Evolutionary conservation across 768 basidiomycete genomes (phyloP), one percentile per base, ranked within the genome.

Genomic region (Cantharellus anzutake): DNA sequence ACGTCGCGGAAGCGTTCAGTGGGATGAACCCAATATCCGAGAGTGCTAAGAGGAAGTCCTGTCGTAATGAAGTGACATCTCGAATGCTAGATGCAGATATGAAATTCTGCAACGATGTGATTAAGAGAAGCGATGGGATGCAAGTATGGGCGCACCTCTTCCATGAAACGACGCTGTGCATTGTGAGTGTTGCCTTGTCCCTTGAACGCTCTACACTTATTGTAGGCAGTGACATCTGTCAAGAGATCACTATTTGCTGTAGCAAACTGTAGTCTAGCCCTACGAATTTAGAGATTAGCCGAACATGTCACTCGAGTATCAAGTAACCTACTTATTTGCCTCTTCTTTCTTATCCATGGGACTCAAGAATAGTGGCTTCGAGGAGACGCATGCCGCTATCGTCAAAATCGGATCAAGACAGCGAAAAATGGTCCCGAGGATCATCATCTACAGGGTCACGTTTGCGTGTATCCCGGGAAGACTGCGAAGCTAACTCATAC

Each of bases 371-470:
- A 97, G 70, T 0, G 92, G 84, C 66, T 93, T 97, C 3, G 84
- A 86, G 2, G 91, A 93, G 41, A 97, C 71, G 61, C 80, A 75
- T 16, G 91, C 89, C 0, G 82, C 84, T 41, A 93, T 78, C 1
- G 87, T 90, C 39, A 93, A 73, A 7, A 88, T 75, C 2, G 89
- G 87, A 59, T 80, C 82, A 4, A 94, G 71, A 64, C 90, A 93
- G 64, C 78, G 78, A 72, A 97, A 92, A 52, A 93, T 77, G 3
- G 82, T 78, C 0, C 80, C 90, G 0, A 96, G 73, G 4, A 96
- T 78, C 34, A 97, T 78, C 86, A 97, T 93, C 86, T 86, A 61
- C n/a, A 35, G n/a, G n/a, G n/a, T n/a, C n/a, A n/a, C n/a, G n/a
- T n/a, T n/a, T n/a, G n/a, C n/a, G n/a, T n/a, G n/a, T 11, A 90